A percentile compares a stretch with the other conserved stretches of the same genome.
Evolutionary conservation across 75 land plant species (phyloP).

Genomic region (Larix kaempferi): DNA sequence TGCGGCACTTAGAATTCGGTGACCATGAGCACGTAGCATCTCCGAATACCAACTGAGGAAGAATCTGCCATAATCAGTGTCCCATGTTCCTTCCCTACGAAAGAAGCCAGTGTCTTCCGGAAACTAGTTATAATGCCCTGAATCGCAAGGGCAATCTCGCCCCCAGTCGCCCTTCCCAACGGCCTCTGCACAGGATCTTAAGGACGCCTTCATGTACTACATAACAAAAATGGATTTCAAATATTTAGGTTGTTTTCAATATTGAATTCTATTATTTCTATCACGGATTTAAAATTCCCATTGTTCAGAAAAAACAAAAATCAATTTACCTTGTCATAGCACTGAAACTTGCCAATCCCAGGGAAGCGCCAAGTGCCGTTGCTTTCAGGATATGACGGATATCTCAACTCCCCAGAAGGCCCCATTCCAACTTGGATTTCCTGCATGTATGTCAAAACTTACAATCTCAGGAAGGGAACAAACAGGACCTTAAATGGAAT

Average conservation of each 20-base stretch:
- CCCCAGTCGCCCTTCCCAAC: constrained; percentile 64
- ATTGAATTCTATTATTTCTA: neutral
- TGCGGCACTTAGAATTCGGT: constrained; percentile 47
- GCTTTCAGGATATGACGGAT: constrained; percentile 58
- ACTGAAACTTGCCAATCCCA: constrained; percentile 72
- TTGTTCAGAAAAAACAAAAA: neutral
- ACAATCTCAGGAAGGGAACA: neutral
- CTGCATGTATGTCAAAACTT: constrained; percentile 24
- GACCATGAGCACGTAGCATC: constrained; percentile 62
- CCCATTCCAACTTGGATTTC: constrained; percentile 83
- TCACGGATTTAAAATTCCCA: neutral
- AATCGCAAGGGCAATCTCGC: constrained; percentile 47
- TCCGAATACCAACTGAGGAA: constrained; percentile 71
- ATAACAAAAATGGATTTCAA: neutral
- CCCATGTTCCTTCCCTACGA: constrained; percentile 55
- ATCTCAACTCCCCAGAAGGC: constrained; percentile 74
- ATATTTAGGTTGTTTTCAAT: neutral
- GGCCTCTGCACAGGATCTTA: constrained; percentile 47
- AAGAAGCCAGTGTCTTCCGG: constrained; percentile 58
- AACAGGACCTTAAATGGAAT: neutral
- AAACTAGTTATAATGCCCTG: constrained; percentile 38
- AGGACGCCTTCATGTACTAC: constrained; percentile 72
- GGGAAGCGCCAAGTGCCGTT: constrained; percentile 31
- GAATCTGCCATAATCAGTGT: constrained; percentile 51
- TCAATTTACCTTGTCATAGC: constrained; percentile 60